Conservation (phyloP, 1,284 basidiomycete species). For the Apiotrichum sp. region DNA sequence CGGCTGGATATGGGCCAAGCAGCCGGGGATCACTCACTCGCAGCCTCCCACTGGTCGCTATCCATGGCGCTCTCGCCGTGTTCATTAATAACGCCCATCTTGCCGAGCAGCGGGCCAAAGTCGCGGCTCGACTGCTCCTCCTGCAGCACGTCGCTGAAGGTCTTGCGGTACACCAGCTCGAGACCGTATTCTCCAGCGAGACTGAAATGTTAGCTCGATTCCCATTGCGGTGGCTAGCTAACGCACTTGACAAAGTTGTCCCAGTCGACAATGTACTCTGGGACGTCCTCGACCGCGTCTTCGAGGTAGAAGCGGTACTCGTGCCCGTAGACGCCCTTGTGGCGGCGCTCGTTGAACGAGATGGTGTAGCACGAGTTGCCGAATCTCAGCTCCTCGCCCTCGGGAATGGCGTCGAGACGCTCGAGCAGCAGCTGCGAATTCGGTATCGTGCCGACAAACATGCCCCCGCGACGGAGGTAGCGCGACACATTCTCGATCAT, state of each 20-base stretch:
- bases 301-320: constrained; percentile 88
- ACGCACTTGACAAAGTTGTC: constrained; percentile 65
- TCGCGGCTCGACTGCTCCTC: constrained; percentile 70
- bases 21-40: constrained; percentile 58
- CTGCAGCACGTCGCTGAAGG: constrained; percentile 79
- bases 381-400: constrained; percentile 62
- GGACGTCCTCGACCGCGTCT: constrained; percentile 94
- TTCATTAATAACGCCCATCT: constrained; percentile 81
- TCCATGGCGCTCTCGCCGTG: constrained; percentile 84
- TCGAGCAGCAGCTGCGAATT: constrained; percentile 69
- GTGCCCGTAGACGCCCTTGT: constrained; percentile 72
- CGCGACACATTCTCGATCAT: constrained; percentile 89
- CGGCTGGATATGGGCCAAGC: constrained; percentile 19
- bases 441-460: constrained; percentile 92
- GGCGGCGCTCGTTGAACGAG: constrained; percentile 64
- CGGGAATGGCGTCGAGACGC: constrained; percentile 62
- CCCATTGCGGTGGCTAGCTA: constrained; percentile 46
- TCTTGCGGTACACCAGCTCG: constrained; percentile 67
- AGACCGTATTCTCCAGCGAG: constrained; percentile 79
- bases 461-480: constrained; percentile 73
- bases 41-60: constrained; percentile 90
- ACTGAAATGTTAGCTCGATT: constrained; percentile 34
- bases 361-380: constrained; percentile 88
- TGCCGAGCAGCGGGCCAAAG: constrained; percentile 68
- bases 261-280: constrained; percentile 95